Evolutionary conservation across 345 rosid species (phyloP), one percentile per base, ranked within the genome.

Genomic region (Moricandia moricandioides): DNA sequence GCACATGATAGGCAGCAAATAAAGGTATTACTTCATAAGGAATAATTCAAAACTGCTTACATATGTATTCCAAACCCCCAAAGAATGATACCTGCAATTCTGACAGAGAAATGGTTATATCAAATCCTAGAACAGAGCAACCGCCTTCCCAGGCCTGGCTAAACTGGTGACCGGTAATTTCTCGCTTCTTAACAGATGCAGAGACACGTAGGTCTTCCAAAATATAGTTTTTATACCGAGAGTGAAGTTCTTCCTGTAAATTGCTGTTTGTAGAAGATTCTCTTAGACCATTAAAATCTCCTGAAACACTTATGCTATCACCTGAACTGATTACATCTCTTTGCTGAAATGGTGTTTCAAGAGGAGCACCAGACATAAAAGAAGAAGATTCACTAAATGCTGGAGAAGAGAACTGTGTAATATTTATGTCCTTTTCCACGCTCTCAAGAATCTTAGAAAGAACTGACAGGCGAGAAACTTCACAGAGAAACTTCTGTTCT

Each of bases 51-150:
- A 62, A 62, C 27, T 14, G 27, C 55, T 13, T 52, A 63, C 60
- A 76, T 29, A 39, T 30, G 64, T 7, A 64, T 58, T 57, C 21
- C 40, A 62, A 16, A 47, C 45, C 43, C 43, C 37, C 39, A 72
- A 66, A 59, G 18, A 65, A 58, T 37, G 12, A 61, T 76, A 93
- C 98, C 89, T 84, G 83, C 71, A 88, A 82, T 73, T 91, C 97
- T 71, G 91, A 81, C 54, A 89, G 81, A 34, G 97, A 87, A 59
- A 93, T 74, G 73, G 80, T 84, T 84, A 88, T 57, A 65, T 89
- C 88, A 71, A 87, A 83, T 70, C 96, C 97, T 51, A 89, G 83
- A 80, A 89, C 57, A 62, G 86, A 84, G 81, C 94, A 92, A 63
- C 60, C 69, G 65, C 98, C 98, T 49, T 74, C 78, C 94, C 92